Base-by-base conservation (phyloP, 164 flowering plant genomes). In the Vitis cinerea region DNA sequence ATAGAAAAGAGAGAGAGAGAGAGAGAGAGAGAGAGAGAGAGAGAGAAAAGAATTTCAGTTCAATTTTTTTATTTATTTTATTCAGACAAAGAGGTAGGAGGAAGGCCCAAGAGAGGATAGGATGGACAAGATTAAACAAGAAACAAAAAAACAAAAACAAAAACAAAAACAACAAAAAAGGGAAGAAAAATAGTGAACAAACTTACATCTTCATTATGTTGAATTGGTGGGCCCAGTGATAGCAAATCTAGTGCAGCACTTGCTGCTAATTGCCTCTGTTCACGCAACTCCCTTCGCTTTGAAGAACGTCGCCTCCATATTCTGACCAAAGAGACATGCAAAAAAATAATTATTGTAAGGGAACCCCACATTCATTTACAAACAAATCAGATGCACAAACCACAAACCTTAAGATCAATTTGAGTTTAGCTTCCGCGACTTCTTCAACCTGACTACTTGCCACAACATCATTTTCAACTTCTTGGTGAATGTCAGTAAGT, bases 211-310 rank as follows among this genome's bases (percentile, higher is more conserved):
- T 66, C 79, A 17, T 71, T 74, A 50, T 70, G 82, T 54, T 71
- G 81, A 74, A 93, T 79, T 59, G 89, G 90, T 57, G 84, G 86
- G 16, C 99, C 99, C 76, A 92, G 27, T 37, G 97, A 79, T 50
- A 96, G 77, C 1, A 80, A 88, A 85, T 74, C 80, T 61, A 92
- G 54, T 48, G 99, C 99, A 67, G 91, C 92, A 76, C 67, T 80
- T 62, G 97, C 88, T 62, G 89, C 88, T 65, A 84, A 48, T 61
- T 83, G 82, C 64, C 82, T 88, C 65, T 80, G 85, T 77, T 92
- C 89, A 10, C 94, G 93, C 47, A 83, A 56, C 57, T 81, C 83
- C 76, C 75, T 92, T 60, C 56, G 77, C 80, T 77, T 89, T 57
- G 69, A 65, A 56, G 88, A 44, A 10, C 87, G 83, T 48, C 94